Evolutionary conservation across 1,139 yeast species (phyloP).

Genomic region (Taphrina sp.): DNA sequence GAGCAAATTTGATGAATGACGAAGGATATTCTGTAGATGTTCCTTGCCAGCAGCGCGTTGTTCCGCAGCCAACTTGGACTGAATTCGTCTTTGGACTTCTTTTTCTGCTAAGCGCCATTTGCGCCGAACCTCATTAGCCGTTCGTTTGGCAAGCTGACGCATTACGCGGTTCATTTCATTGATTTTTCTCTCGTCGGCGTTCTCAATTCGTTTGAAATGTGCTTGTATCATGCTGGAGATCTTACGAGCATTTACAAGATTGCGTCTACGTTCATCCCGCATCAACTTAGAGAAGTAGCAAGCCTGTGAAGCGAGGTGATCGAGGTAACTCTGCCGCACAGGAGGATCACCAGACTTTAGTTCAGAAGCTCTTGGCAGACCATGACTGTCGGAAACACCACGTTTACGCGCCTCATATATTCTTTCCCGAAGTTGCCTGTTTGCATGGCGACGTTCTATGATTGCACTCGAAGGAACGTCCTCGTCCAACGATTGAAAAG

Average conservation of each 20-base stretch:
- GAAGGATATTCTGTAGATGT: slow-evolving; percentile 82
- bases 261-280: slow-evolving; percentile 63
- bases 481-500: slow-evolving; percentile 63
- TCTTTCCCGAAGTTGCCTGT: slow-evolving; percentile 48
- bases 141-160: slow-evolving; percentile 68
- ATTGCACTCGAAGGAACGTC: slow-evolving; percentile 52
- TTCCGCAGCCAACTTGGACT: slow-evolving; percentile 46
- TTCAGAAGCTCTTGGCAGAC: slow-evolving; percentile 47
- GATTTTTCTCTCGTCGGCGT: slow-evolving; percentile 79
- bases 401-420: slow-evolving; percentile 57
- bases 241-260: slow-evolving; percentile 66
- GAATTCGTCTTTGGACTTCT: slow-evolving; percentile 48
- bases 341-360: slow-evolving; percentile 43
- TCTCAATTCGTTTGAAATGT: slow-evolving; percentile 80
- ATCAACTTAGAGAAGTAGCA: slow-evolving; percentile 67
- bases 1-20: slow-evolving; percentile 82
- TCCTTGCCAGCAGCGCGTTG: slow-evolving; percentile 80
- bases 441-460: slow-evolving; percentile 49
- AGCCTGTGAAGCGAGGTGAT: slow-evolving; percentile 76
- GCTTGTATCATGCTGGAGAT: slow-evolving; percentile 79
- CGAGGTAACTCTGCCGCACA: slow-evolving; percentile 50
- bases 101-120: slow-evolving; percentile 90
- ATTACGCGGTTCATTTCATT: slow-evolving; percentile 57
- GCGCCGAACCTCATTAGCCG: slow-evolving; percentile 79
- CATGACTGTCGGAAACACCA: slow-evolving; percentile 50